Base-by-base conservation (phyloP, 2,329 filamentous ascomycete genomes). In the Paraconiothyrium brasiliense region DNA sequence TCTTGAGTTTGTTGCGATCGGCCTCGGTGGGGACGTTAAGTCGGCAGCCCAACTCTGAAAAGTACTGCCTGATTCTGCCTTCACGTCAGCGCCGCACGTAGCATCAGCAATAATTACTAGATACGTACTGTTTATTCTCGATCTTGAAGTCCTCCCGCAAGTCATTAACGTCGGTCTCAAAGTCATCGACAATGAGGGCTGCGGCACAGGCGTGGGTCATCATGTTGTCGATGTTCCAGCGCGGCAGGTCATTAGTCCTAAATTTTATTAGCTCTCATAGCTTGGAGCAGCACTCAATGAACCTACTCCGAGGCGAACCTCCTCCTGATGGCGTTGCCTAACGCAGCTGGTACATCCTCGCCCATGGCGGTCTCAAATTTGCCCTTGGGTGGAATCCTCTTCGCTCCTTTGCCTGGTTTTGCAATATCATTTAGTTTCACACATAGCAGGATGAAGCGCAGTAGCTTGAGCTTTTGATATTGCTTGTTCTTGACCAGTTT, bases 181-280 rank as follows among this genome's bases (percentile, higher is more conserved):
- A 93, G 73, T 90, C 88, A 71, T 93, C 90, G 20, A 93, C 81
- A 64, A 92, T 87, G 74, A 91, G 85, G 32, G 89, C 87, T 62
- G 93, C 84, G 1, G 86, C 90, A 69, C 89, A 90, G 71, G 91
- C 87, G 78, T 93, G 90, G 16, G 91, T 92, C 71, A 89, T 87
- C 35, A 94, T 79, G 64, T 92, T 84, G 73, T 94, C 90, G 35
- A 85, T 80, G 74, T 93, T 87, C 81, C 88, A 91, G 73, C 91
- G 92, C 58, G 87, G 85, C 79, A 94, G 87, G 61, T 86, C 83
- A 24, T 77, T 79, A 44, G 63, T 68, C 8, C 74, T 76, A 47
- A 11, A 20, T 1, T 22, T 13, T 4, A 52, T 76, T 41, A 76
- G 65, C 54, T n/a, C 54, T n/a, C 35, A 16, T 30, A 32, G 10